phyloP scores from a whole-genome alignment of 2,329 filamentous ascomycete genomes.

The Alternaria longipes region DNA sequence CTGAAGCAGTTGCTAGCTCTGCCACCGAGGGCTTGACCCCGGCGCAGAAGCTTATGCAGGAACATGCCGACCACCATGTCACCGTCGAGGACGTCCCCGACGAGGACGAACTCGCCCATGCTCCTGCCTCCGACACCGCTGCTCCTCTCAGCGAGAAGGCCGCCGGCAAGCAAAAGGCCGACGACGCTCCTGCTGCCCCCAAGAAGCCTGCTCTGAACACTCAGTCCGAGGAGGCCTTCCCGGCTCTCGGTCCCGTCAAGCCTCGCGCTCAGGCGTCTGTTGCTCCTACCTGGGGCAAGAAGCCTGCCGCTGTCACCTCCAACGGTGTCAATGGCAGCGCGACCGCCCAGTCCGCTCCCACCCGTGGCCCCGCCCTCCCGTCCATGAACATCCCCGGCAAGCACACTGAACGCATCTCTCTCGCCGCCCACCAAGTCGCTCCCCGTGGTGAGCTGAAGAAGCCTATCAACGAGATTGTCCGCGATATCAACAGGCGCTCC shows the following conservation, averaged over 20 bases:
- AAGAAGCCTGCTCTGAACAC: slow-evolving; percentile 70
- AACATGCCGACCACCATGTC: slow-evolving; percentile 68
- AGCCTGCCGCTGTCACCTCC: slow-evolving; percentile 59
- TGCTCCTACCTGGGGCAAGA: slow-evolving; percentile 81
- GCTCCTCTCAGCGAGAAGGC: slow-evolving; percentile 67
- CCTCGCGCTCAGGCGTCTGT: slow-evolving; percentile 66
- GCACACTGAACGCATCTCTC: slow-evolving; percentile 77
- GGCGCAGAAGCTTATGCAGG: slow-evolving; percentile 69
- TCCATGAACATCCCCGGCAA: slow-evolving; percentile 82
- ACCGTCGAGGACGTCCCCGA: slow-evolving; percentile 84
- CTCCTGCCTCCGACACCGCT: slow-evolving; percentile 57
- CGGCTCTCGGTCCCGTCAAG: slow-evolving; percentile 83
- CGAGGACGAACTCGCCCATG: slow-evolving; percentile 74
- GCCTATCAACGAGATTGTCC: slow-evolving; percentile 83
- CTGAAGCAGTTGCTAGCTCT: slow-evolving; percentile 48
- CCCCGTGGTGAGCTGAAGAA: slow-evolving; percentile 82
- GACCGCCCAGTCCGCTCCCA: slow-evolving; percentile 54
- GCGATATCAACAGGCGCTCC: slow-evolving; percentile 91
- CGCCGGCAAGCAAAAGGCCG: slow-evolving; percentile 73
- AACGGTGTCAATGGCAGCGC: slow-evolving; percentile 61
- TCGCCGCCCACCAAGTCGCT: slow-evolving; percentile 79
- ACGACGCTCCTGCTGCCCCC: slow-evolving; percentile 54
- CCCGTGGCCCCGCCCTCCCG: slow-evolving; percentile 56
- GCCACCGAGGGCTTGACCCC: slow-evolving; percentile 50
- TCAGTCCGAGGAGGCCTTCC: slow-evolving; percentile 90